Percentiles rank a stretch among this genome's conserved stretches.
phyloP scores from a whole-genome alignment of 352 stramenopile genomes.

The Pythium pyrilobum region DNA sequence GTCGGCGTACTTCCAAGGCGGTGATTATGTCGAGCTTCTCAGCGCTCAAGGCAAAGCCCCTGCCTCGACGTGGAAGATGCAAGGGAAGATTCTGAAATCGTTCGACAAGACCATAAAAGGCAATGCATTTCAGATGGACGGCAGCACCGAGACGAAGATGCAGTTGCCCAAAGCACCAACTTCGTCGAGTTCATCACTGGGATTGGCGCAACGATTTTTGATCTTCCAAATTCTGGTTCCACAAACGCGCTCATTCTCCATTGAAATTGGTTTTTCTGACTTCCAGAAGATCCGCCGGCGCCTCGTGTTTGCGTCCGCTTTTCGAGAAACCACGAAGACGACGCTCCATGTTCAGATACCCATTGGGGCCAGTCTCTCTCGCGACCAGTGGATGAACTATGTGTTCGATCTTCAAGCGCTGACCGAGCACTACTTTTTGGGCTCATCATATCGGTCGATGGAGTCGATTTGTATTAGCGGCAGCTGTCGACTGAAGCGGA shows the following conservation, averaged over 20 bases:
- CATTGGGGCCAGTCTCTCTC: slow-evolving; percentile 30
- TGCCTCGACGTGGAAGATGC: slow-evolving; percentile 57
- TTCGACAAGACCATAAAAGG: slow-evolving; percentile 81
- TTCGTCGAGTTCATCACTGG: slow-evolving; percentile 28
- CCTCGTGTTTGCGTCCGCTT: slow-evolving; percentile 74
- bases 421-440: slow-evolving; percentile 49
- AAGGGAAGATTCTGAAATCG: slow-evolving; percentile 70
- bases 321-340: slow-evolving; percentile 56
- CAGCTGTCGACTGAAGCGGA: slow-evolving; percentile 66
- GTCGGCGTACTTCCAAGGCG: slow-evolving; percentile 67
- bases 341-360: slow-evolving; percentile 68
- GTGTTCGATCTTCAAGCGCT: slow-evolving; percentile 70
- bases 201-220: slow-evolving; percentile 69
- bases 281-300: slow-evolving; percentile 66
- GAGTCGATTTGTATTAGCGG: slow-evolving; percentile 72
- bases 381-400: slow-evolving; percentile 77
- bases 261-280: slow-evolving; percentile 79
- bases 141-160: slow-evolving; percentile 73
- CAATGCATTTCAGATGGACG: slow-evolving; percentile 76
- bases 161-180: slow-evolving; percentile 60
- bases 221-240: slow-evolving; percentile 63
- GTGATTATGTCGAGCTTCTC: slow-evolving; percentile 77
- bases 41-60: slow-evolving; percentile 72
- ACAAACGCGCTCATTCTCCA: slow-evolving; percentile 53
- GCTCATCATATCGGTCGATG: slow-evolving; percentile 59